Evolutionary conservation across 768 basidiomycete genomes (phyloP).

Genomic region (Boletus sp.): DNA sequence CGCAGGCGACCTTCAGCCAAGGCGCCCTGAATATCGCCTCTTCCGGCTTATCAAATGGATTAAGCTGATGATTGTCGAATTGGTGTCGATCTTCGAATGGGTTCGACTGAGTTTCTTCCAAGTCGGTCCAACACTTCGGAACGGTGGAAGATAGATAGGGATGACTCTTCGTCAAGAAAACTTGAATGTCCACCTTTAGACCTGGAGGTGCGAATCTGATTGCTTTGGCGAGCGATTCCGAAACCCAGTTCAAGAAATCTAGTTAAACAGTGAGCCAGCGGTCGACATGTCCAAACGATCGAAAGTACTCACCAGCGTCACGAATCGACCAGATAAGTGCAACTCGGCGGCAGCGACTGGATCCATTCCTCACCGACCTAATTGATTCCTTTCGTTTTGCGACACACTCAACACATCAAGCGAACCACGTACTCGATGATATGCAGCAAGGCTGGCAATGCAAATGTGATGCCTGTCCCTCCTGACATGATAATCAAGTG

Average conservation of each 20-base stretch:
- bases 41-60: neutral
- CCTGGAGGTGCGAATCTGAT: constrained; percentile 11
- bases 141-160: neutral
- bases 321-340: constrained; percentile 46
- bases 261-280: neutral
- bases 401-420: neutral
- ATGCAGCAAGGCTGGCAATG: constrained; percentile 44
- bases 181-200: constrained; percentile 18
- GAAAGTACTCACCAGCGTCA: constrained; percentile 31
- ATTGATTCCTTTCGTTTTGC: neutral
- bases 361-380: constrained; percentile 16
- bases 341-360: constrained; percentile 31
- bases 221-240: constrained; percentile 14
- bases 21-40: neutral
- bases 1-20: constrained; percentile 28
- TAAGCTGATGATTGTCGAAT: neutral
- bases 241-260: constrained; percentile 15
- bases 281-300: neutral
- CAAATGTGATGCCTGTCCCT: constrained; percentile 51
- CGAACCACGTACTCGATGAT: constrained; percentile 37
- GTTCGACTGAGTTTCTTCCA: neutral
- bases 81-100: neutral
- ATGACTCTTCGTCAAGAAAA: constrained; percentile 10
- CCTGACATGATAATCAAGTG: constrained; percentile 26
- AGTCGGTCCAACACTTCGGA: constrained; percentile 5